Base-by-base conservation (phyloP, 306 rosid genomes). In the Malus sylvestris region DNA sequence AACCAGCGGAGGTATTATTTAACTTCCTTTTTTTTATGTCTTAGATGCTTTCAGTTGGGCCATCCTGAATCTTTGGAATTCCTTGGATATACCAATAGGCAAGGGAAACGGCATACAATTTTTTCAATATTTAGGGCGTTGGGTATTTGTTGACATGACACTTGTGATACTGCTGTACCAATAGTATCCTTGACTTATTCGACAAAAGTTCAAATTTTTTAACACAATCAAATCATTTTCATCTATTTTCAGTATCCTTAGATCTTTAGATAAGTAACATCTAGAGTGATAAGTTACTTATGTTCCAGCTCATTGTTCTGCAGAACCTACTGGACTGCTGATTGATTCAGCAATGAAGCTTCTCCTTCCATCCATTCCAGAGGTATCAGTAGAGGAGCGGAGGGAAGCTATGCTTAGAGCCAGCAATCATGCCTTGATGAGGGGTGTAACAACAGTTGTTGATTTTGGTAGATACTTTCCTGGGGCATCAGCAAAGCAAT, bases 371-470 rank as follows among this genome's bases (percentile, higher is more conserved):
- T 84, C 16, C 58, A 82, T 89, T 88, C 98, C 98, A 2, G 81
- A 86, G 89, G 80, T 33, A 49, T 80, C 97, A 23, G 81, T 83
- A 25, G 90, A 88, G 78, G 90, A 90, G 68, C 83, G 98, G 79
- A 89, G 96, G 81, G 97, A 91, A 72, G 98, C 97, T 5, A 76
- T 93, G 83, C 81, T 32, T 69, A 87, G 86, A 83, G 98, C 93
- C 75, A 90, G 89, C 87, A 86, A 71, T 68, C 83, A 70, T 83
- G 90, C 92, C 61, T 79, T 93, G 82, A 59, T 69, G 74, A 88
- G 85, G 78, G 98, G 96, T 57, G 93, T 93, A 81, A 93, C 97
- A 67, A 88, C 98, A 5, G 93, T 93, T 67, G 92, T 93, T 85
- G 98, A 93, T 70, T 16, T 93, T 81, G 98, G 97, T 74, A 89